phyloP scores from a whole-genome alignment of 2,329 filamentous ascomycete species.

The Monilinia polystroma region DNA sequence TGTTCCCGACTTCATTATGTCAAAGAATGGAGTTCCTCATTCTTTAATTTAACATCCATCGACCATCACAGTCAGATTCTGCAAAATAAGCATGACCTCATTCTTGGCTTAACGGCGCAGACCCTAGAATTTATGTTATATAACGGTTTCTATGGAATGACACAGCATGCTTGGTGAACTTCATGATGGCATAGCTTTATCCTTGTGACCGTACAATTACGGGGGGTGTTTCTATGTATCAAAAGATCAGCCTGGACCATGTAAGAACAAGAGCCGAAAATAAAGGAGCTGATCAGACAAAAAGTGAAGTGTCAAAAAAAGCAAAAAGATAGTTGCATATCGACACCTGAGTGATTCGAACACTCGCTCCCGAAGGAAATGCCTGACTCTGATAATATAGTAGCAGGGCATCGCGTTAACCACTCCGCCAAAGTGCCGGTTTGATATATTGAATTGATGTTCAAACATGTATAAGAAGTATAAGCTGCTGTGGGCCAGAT shows the following conservation, averaged over 20 bases:
- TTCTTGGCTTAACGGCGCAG: not conserved
- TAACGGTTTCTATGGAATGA: not conserved
- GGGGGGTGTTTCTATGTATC: not conserved
- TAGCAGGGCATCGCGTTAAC: constrained; percentile 24
- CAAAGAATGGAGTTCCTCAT: constrained; percentile 5
- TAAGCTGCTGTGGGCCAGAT: not conserved
- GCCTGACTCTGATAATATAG: not conserved
- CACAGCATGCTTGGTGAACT: not conserved
- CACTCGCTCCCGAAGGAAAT: constrained; percentile 24
- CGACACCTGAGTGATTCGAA: constrained; percentile 24
- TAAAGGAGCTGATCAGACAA: not conserved
- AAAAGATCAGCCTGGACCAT: not conserved
- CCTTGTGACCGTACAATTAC: not conserved
- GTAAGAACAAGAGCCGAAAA: not conserved
- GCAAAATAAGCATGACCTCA: not conserved
- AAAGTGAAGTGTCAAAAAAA: not conserved
- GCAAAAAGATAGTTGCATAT: accelerated
- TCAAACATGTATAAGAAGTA: not conserved
- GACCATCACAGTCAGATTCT: not conserved
- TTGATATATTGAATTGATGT: accelerated
- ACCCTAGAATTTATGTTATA: not conserved
- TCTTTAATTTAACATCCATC: not conserved
- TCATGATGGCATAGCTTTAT: not conserved
- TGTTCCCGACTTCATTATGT: not conserved
- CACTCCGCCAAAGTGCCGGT: constrained; percentile 19